Base-by-base conservation (phyloP, 2,329 filamentous ascomycete genomes). In the Periconia macrospinosa region DNA sequence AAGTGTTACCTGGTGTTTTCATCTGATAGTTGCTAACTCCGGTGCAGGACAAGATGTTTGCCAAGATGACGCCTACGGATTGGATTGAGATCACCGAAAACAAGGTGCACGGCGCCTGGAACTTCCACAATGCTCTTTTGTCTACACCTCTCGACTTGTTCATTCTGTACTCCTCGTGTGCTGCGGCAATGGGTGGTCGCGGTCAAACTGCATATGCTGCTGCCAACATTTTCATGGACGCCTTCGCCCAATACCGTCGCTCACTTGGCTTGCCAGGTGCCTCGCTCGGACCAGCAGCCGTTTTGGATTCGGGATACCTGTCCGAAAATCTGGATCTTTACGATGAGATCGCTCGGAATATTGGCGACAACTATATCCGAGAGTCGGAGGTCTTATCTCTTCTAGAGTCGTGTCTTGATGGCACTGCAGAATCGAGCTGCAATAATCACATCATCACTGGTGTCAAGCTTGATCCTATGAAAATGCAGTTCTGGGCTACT, bases 171-270 rank as follows among this genome's bases (percentile, higher is more conserved):
- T 75, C 72, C 1, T 75, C 71, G 0, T 54, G 65, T 18, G 59
- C 61, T 10, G 60, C 52, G 15, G 57, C 66, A 27, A 41, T 62
- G 27, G 69, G 69, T 5, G 66, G 65, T 27, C 52, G 53, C 45
- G 73, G 73, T 1, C 80, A 83, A 55, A 60, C 71, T 8, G 76
- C 73, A 49, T 83, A 82, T 52, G 62, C 68, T 0, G 77, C 79
- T 0, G 78, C 76, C 2, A 81, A 81, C 56, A 61, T 60, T 2
- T 71, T 70, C 53, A 63, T 70, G 15, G 62, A 71, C 42, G 63
- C 57, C 18, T 65, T 69, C 23, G 58, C 65, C 1, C 62, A 65
- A 45, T 59, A 65, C 19, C 58, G 59, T 2, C 51, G 54, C n/a
- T 17, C 50, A 1, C 55, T 54, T 17, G 66, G 67, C 17, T 49